These are phyloP conservation scores for Rosa chinensis DNA, from an alignment of 306 rosid species.

Conservation along the genomic window DNA sequence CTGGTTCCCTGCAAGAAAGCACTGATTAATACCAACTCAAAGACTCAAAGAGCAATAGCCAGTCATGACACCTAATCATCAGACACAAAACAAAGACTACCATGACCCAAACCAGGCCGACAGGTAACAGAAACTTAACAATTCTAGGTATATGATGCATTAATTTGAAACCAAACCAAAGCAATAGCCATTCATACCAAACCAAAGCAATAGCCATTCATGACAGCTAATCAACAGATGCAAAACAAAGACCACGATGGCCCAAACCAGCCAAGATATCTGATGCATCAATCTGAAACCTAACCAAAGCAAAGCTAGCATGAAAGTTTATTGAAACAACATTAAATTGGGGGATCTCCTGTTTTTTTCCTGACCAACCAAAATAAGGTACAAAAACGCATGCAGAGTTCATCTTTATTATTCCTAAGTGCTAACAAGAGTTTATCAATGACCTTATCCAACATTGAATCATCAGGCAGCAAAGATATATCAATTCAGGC, in stretches of 20 bases:
- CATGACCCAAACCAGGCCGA: neutral
- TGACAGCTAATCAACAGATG: neutral
- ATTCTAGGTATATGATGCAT: neutral
- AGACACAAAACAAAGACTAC: neutral
- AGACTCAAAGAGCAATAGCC: neutral
- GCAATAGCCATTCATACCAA: neutral
- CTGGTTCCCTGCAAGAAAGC: constrained; percentile 32
- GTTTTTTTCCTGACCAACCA: neutral
- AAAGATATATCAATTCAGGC: neutral
- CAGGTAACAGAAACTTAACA: neutral
- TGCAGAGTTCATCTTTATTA: neutral
- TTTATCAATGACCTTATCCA: neutral
- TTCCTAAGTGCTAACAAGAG: neutral
- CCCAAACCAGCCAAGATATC: neutral
- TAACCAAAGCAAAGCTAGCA: neutral
- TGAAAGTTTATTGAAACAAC: neutral
- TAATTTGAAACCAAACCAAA: neutral
- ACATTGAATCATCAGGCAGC: constrained; percentile 5
- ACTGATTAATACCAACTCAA: neutral
- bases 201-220: neutral
- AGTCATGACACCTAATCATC: neutral
- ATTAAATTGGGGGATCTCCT: neutral
- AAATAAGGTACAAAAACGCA: neutral
- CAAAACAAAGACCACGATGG: neutral
- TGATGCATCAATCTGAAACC: neutral